Conservation (phyloP, 2,329 filamentous ascomycete species). For the Calcarisporium arbuscula region DNA sequence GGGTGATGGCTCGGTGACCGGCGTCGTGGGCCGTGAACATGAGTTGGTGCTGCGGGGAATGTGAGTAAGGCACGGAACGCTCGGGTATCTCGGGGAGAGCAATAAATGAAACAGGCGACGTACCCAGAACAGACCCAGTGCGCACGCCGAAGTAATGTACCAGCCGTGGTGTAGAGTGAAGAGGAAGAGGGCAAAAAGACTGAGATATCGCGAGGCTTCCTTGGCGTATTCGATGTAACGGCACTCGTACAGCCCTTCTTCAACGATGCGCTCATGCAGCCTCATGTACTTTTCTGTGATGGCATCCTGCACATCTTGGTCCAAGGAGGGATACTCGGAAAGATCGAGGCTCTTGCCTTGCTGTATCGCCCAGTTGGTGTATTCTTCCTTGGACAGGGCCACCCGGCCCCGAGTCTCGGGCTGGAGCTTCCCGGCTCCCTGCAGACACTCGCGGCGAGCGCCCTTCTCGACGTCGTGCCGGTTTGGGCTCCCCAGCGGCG, state of each 20-base stretch:
- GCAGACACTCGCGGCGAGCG: too few species aligned
- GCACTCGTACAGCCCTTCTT: slow-evolving; percentile 75
- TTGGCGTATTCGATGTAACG: slow-evolving; percentile 74
- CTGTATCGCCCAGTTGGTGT: slow-evolving; percentile 40
- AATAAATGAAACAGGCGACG: not conserved
- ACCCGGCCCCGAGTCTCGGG: slow-evolving; percentile 1
- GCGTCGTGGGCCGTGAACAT: slow-evolving; percentile 93
- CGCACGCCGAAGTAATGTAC: slow-evolving; percentile 59
- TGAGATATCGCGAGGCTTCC: slow-evolving; percentile 65
- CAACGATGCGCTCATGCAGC: slow-evolving; percentile 64
- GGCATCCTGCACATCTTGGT: slow-evolving; percentile 63
- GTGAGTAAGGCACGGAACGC: not conserved
- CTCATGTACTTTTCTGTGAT: slow-evolving; percentile 79
- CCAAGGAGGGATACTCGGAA: slow-evolving; percentile 73
- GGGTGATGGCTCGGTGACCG: slow-evolving; percentile 95
- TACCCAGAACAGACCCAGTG: slow-evolving; percentile 54
- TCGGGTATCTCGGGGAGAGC: too few species aligned
- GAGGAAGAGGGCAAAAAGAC: slow-evolving; percentile 56
- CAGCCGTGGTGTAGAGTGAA: slow-evolving; percentile 55
- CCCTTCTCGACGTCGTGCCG: not conserved
- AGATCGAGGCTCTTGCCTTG: slow-evolving; percentile 53
- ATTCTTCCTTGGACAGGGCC: slow-evolving; percentile 53
- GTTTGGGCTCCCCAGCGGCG: slow-evolving; percentile 2
- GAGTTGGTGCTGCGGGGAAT: slow-evolving; percentile 79
- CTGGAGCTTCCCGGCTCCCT: too few species aligned